Evolutionary conservation across 768 basidiomycete species (phyloP), one percentile per base, ranked within the genome.

Genomic region (Rhodotorula graminis): DNA sequence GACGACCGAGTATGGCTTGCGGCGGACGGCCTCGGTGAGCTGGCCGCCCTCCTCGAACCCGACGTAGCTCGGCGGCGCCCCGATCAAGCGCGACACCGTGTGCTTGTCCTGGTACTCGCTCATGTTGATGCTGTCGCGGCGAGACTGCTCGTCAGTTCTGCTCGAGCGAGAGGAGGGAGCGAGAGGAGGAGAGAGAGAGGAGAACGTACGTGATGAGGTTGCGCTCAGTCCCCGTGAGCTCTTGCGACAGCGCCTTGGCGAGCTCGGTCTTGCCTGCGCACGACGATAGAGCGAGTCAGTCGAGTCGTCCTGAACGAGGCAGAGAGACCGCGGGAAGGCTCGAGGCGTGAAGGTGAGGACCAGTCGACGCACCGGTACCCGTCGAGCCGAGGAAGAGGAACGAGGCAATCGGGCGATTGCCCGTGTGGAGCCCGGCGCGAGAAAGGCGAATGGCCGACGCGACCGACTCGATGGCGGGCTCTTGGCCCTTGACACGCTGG

Each of bases 371-470:
- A 52, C 50, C 15, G 93, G 96, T 81, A 83, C 95, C 92, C 50
- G 94, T 83, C 0, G 70, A 71, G 0, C 81, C 80, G 21, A 80
- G 80, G 31, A 52, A 71, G 64, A 49, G 46, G 86, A 95, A 93
- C 2, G 91, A 93, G 4, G 93, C 92, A 18, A 95, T 88, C 2
- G 93, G 94, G 21, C 93, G 84, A 75, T 90, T 90, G 8, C 91
- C 91, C 0, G 90, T 88, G 78, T 94, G 91, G 29, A 96, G 80
- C 0, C 94, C 93, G 3, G 94, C 91, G 63, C 93, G 87, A n/a
- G 93, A 95, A 64, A 96, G 90, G 21, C 92, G 87, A 25, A 97
- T 90, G 25, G 93, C 92, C 73, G 94, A 90, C 70, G 89, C 89
- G 73, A 96, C 87, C 14, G 92, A 87, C 0, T 84, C 79, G 27